A percentile compares a stretch with the other conserved stretches of the same genome.
Evolutionary conservation across 306 rosid species (phyloP).

Genomic region (Malus sylvestris): DNA sequence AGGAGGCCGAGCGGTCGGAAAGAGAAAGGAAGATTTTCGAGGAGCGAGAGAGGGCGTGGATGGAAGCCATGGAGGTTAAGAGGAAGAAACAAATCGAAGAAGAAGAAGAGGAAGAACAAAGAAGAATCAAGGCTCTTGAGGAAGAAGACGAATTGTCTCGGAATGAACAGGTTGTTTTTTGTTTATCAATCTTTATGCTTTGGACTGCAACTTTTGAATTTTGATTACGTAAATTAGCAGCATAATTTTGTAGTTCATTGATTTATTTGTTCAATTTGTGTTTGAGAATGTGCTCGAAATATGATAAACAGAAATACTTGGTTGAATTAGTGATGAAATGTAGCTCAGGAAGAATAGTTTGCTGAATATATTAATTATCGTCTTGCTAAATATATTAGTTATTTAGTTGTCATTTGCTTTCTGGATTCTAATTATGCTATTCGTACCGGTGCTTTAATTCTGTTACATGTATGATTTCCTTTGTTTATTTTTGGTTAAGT

Average conservation of each 20-base stretch:
- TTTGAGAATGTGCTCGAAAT: background rate
- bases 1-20: constrained; percentile 57
- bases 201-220: background rate
- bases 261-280: background rate
- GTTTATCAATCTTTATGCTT: background rate
- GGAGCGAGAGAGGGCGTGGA: constrained; percentile 68
- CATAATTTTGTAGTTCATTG: background rate
- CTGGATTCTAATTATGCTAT: background rate
- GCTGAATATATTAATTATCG: background rate
- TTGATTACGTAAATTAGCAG: too few relatives aligned
- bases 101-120: constrained; percentile 35
- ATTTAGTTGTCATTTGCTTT: background rate
- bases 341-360: background rate
- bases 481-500: background rate
- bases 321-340: background rate
- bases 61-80: constrained; percentile 45
- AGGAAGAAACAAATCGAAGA: constrained; percentile 22
- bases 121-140: constrained; percentile 33
- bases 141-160: constrained; percentile 25
- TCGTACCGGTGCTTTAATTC: background rate
- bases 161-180: constrained; percentile 23
- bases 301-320: background rate
- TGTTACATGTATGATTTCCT: background rate
- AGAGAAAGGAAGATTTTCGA: constrained; percentile 48
- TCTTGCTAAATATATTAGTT: background rate